Conservation (phyloP, 1,139 yeast species). For the Pichia kudriavzevii region DNA sequence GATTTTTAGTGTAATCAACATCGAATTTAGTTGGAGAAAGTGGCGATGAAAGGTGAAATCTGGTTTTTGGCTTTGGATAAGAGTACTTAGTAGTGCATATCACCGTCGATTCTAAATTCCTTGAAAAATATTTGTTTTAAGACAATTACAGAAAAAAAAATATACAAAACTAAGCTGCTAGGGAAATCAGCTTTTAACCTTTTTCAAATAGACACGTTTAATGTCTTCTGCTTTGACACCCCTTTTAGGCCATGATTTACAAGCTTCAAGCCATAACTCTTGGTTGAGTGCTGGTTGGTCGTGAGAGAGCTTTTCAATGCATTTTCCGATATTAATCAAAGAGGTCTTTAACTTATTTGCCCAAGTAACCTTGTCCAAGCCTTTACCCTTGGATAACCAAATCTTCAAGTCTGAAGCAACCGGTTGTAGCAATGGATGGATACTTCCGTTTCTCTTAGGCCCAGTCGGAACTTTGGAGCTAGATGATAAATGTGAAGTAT, state of each 20-base stretch:
- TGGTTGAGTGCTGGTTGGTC: constrained; percentile 39
- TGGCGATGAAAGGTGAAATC: no score
- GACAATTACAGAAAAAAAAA: constrained; percentile 2
- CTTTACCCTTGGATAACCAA: constrained; percentile 72
- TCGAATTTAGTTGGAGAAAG: no score
- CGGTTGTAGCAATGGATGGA: constrained; percentile 43
- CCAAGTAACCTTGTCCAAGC: constrained; percentile 81
- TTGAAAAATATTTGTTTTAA: no score
- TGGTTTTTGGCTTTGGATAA: no score
- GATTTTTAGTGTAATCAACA: no score
- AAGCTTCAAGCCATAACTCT: constrained; percentile 88
- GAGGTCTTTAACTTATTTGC: constrained; percentile 68
- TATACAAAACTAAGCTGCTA: not conserved
- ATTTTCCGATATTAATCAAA: constrained; percentile 71
- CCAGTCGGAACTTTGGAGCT: constrained; percentile 14
- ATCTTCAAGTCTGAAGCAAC: constrained; percentile 68
- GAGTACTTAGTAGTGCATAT: no score
- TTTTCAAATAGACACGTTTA: constrained; percentile 70
- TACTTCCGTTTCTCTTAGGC: constrained; percentile 15
- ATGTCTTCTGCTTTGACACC: constrained; percentile 77
- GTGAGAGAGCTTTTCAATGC: constrained; percentile 37
- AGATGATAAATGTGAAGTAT: no score
- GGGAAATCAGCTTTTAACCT: constrained; percentile 17
- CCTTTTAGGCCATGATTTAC: constrained; percentile 83
- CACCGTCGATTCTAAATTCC: no score